Evolutionary conservation across 2,329 filamentous ascomycete genomes (phyloP), one percentile per base, ranked within the genome.

Genomic region (Epichloe bromicola): DNA sequence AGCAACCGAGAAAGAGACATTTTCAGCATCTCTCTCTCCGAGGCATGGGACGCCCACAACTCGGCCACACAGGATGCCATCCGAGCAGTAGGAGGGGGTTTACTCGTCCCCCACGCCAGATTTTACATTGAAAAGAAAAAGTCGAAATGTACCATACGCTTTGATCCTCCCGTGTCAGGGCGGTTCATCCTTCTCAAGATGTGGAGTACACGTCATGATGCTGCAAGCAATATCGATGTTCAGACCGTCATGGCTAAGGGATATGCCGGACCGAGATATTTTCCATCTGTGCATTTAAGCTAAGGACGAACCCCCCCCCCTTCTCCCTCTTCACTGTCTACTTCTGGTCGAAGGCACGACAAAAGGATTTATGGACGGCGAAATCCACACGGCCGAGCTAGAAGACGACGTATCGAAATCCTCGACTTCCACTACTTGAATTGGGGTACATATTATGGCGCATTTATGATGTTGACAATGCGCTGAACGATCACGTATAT

Each of bases 141-240:
- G 70, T 88, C 81, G 69, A 88, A 85, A 66, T 91, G 93, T 59
- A 89, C 84, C 14, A 85, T 97, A 59, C 83, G 80, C 53, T 96
- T 97, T 59, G 80, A 90, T 59, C 86, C 88, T 51, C 84, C 86
- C 0, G 78, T 93, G 53, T 88, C 86, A 11, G 87, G 86, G 5
- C 79, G 87, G 51, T 94, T 86, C 64, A 85, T 97, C 49, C 68
- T 96, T 41, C 73, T 97, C 56, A 96, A 96, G 72, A 80, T 96
- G 65, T 96, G 88, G 86, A 89, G 83, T 59, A 85, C 86, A 2
- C 79, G 80, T 53, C 77, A 80, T 26, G 80, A 83, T 46, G 74
- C 78, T 4, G 59, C 64, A 5, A 72, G 72, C 53, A 95, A 94
- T 60, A 94, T 96, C 56, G 89, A 95, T 62, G 88, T 97, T 39